Evolutionary conservation across 1,139 yeast species (phyloP).

Genomic region (Ashbya aceris): DNA sequence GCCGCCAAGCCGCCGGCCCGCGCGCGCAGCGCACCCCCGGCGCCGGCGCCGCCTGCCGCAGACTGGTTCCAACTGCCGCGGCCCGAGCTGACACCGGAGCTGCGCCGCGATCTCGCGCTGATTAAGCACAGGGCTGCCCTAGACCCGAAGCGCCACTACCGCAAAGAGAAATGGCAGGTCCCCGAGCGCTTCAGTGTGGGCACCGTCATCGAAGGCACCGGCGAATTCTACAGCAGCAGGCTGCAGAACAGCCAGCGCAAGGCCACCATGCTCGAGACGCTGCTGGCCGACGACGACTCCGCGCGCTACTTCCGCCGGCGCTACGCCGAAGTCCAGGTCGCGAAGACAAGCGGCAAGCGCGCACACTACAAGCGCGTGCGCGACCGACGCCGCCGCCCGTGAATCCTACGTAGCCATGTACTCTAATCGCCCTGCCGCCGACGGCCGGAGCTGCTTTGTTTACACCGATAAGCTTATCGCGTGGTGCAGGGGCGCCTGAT

Average conservation of each 20-base stretch:
- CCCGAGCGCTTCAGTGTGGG: constrained; percentile 87
- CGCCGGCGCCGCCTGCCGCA: constrained; percentile 14
- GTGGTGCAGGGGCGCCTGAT: too few relatives aligned
- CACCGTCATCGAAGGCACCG: constrained; percentile 72
- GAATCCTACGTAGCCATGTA: too few relatives aligned
- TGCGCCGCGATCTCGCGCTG: constrained; percentile 69
- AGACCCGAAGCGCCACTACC: constrained; percentile 93
- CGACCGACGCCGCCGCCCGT: constrained; percentile 47
- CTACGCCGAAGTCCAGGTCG: constrained; percentile 66
- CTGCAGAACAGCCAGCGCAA: constrained; percentile 66
- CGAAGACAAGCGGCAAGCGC: constrained; percentile 69
- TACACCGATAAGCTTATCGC: too few relatives aligned
- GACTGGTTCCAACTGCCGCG: constrained; percentile 82
- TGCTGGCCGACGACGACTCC: constrained; percentile 63
- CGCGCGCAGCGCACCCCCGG: constrained; percentile 52
- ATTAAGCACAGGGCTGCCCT: constrained; percentile 81
- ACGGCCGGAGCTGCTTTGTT: too few relatives aligned
- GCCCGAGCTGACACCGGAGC: constrained; percentile 57
- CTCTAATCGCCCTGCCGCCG: too few relatives aligned
- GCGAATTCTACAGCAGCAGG: constrained; percentile 70
- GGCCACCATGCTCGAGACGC: constrained; percentile 69
- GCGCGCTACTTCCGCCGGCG: constrained; percentile 76
- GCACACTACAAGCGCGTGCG: constrained; percentile 57
- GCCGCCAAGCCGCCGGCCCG: constrained; percentile 12
- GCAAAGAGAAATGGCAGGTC: constrained; percentile 70